Conservation (phyloP, 148 eudicot genomes). For the Oxyria digyna region DNA sequence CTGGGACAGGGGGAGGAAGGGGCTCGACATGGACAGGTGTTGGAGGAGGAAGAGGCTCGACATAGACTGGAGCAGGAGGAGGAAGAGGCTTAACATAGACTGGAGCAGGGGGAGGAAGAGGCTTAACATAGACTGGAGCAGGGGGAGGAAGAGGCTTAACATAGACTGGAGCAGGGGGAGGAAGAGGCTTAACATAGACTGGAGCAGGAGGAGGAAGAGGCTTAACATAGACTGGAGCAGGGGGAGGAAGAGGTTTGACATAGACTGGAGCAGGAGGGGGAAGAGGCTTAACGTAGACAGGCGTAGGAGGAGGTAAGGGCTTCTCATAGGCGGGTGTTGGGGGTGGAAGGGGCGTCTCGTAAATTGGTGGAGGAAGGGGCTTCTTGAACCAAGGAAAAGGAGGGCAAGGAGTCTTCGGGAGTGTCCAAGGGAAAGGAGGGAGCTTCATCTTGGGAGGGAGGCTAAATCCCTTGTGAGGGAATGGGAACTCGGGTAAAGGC, state of each 20-base stretch:
- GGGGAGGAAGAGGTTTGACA: background rate
- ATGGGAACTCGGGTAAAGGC: background rate
- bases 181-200: constrained; percentile 1
- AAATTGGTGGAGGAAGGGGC: constrained; percentile 1
- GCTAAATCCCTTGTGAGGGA: constrained; percentile 4
- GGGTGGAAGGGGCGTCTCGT: constrained; percentile 3
- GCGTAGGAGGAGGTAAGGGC: background rate
- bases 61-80: background rate
- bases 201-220: constrained; percentile 17
- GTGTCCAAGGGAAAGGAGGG: constrained; percentile 10
- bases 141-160: constrained; percentile 1
- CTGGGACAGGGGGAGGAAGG: constrained; percentile 6
- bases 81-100: background rate
- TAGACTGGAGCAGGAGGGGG: background rate
- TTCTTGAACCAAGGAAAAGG: background rate
- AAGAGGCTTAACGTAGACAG: background rate
- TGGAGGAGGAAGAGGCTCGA: constrained; percentile 10
- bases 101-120: background rate
- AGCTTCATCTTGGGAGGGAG: background rate
- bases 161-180: background rate
- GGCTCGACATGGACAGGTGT: constrained; percentile 9
- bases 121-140: background rate
- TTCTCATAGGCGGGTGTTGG: background rate
- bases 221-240: constrained; percentile 14
- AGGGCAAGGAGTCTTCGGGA: constrained; percentile 1